Evolutionary conservation across 495 filamentous ascomycete species (phyloP).

Genomic region (Thozetella sp.): DNA sequence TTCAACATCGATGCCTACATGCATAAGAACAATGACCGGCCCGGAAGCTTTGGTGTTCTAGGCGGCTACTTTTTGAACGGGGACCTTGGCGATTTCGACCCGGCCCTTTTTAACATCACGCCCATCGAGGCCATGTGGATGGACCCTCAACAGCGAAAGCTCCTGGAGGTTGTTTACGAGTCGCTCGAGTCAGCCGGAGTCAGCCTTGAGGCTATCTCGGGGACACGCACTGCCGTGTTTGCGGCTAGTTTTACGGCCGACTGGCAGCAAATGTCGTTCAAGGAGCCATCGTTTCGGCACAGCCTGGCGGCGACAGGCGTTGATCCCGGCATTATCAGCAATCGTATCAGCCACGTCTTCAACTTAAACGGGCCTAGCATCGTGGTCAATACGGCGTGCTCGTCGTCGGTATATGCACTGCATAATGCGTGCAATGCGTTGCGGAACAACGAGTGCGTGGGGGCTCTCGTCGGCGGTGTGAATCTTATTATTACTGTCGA

Average conservation of each 20-base stretch:
- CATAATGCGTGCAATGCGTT: slow-evolving; percentile 54
- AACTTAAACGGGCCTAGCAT: slow-evolving; percentile 42
- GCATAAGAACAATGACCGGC: slow-evolving; percentile 51
- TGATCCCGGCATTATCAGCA: slow-evolving; percentile 34
- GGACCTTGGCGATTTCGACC: slow-evolving; percentile 71
- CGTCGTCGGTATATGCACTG: slow-evolving; percentile 50
- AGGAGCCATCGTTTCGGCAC: slow-evolving; percentile 14
- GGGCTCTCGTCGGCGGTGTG: slow-evolving; percentile 51
- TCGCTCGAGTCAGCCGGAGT: slow-evolving; percentile 75
- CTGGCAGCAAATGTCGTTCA: slow-evolving; percentile 46
- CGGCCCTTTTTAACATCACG: slow-evolving; percentile 80
- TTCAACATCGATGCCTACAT: slow-evolving; percentile 63
- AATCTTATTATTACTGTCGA: slow-evolving; percentile 50
- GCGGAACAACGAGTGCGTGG: slow-evolving; percentile 29
- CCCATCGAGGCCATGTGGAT: slow-evolving; percentile 64
- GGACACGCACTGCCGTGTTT: slow-evolving; percentile 73
- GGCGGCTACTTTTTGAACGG: slow-evolving; percentile 73
- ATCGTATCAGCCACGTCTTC: slow-evolving; percentile 53
- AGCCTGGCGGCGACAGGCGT: slow-evolving; percentile 28
- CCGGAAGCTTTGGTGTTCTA: slow-evolving; percentile 23
- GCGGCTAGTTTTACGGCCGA: slow-evolving; percentile 52
- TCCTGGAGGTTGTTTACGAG: slow-evolving; percentile 75
- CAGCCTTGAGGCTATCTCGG: slow-evolving; percentile 66
- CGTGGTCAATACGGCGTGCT: slow-evolving; percentile 56
- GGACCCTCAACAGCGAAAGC: slow-evolving; percentile 77